Conservation (phyloP, 2,329 filamentous ascomycete species). For the Camptophora hylomeconis region DNA sequence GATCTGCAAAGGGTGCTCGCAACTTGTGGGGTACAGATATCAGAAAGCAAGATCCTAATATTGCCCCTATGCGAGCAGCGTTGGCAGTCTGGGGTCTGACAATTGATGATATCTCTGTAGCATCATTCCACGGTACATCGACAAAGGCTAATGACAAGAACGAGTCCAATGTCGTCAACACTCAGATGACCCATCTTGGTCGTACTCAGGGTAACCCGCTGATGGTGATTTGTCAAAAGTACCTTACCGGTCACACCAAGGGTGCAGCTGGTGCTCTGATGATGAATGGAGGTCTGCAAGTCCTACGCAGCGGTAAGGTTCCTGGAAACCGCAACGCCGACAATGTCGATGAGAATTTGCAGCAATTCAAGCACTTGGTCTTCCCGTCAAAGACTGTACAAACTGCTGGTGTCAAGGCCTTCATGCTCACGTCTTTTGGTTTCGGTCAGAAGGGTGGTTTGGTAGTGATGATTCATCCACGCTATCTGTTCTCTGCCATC, state of each 20-base stretch:
- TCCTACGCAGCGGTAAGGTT: slow-evolving; percentile 21
- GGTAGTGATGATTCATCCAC: slow-evolving; percentile 1
- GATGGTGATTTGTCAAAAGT: slow-evolving; percentile 25
- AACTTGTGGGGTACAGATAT: slow-evolving; percentile 21
- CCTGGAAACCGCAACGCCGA: slow-evolving; percentile 28
- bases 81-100: slow-evolving; percentile 26
- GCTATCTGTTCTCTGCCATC: no score
- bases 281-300: slow-evolving; percentile 28
- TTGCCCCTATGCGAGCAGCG: slow-evolving; percentile 25
- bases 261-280: slow-evolving; percentile 26
- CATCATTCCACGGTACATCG: slow-evolving; percentile 29
- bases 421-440: slow-evolving; percentile 32
- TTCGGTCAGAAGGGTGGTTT: slow-evolving; percentile 33
- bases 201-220: slow-evolving; percentile 23
- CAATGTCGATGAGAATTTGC: slow-evolving; percentile 24
- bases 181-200: slow-evolving; percentile 25
- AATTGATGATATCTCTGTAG: slow-evolving; percentile 27
- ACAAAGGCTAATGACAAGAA: slow-evolving; percentile 29
- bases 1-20: slow-evolving; percentile 11
- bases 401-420: slow-evolving; percentile 22
- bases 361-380: no score
- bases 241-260: slow-evolving; percentile 27
- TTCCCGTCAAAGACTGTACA: slow-evolving; percentile 21
- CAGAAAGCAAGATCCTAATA: slow-evolving; percentile 17
- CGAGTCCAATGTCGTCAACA: slow-evolving; percentile 24